phyloP scores from a whole-genome alignment of 345 rosid genomes.

The Luvunga scandens region DNA sequence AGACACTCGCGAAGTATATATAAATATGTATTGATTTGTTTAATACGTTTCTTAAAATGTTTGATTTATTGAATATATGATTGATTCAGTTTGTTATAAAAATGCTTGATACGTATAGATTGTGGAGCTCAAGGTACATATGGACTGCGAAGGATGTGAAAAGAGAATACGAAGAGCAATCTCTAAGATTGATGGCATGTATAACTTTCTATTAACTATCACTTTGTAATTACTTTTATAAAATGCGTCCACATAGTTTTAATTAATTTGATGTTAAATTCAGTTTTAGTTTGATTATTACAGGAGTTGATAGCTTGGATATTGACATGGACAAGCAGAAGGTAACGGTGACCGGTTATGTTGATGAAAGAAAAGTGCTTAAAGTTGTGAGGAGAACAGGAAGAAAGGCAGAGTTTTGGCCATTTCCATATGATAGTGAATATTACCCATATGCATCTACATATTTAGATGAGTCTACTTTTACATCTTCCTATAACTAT shows the following conservation, averaged over 20 bases:
- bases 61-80: too few relatives aligned
- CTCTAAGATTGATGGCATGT: slow-evolving; percentile 64
- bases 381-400: slow-evolving; percentile 77
- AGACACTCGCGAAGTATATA: too few relatives aligned
- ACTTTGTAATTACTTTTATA: too few relatives aligned
- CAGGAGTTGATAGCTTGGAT: slow-evolving; percentile 75
- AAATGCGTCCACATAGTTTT: too few relatives aligned
- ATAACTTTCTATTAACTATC: background rate
- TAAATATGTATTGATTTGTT: too few relatives aligned
- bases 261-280: too few relatives aligned
- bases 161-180: slow-evolving; percentile 72
- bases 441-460: slow-evolving; percentile 58
- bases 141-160: slow-evolving; percentile 88
- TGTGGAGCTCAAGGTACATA: slow-evolving; percentile 83
- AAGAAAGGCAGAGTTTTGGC: slow-evolving; percentile 77
- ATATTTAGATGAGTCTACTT: slow-evolving; percentile 49
- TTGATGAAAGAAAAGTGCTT: slow-evolving; percentile 58
- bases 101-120: slow-evolving; percentile 20
- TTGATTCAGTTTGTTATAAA: too few relatives aligned
- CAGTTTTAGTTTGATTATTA: background rate
- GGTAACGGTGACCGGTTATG: slow-evolving; percentile 75
- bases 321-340: slow-evolving; percentile 75
- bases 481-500: slow-evolving; percentile 49
- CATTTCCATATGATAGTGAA: slow-evolving; percentile 70
- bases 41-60: too few relatives aligned